Conservation (phyloP, 257 asterid genomes). For the Linaria vulgaris region DNA sequence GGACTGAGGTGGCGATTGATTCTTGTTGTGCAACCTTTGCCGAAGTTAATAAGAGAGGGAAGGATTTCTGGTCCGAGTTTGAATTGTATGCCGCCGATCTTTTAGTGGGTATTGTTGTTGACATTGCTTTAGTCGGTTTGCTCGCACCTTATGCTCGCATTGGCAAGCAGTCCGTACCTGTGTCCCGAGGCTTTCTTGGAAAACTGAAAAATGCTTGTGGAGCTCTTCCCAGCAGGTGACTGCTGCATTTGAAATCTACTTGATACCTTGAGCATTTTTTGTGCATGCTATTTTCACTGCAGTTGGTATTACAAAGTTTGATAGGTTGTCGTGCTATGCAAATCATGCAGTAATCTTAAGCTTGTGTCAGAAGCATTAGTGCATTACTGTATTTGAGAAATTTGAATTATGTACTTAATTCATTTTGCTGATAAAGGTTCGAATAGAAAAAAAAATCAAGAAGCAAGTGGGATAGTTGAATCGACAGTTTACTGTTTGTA, state of each 20-base stretch:
- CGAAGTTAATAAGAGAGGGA: conserved; percentile 92
- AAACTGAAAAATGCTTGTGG: conserved; percentile 51
- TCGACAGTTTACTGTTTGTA: conserved; percentile 5
- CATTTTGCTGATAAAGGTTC: too few species aligned
- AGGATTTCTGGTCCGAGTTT: conserved; percentile 94
- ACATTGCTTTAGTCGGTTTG: conserved; percentile 92
- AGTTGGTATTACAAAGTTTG: neutral
- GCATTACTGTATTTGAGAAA: neutral
- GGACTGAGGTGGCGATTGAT: conserved; percentile 93
- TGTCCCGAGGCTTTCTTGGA: conserved; percentile 57
- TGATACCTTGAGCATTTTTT: conserved; percentile 3
- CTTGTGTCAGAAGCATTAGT: too few species aligned
- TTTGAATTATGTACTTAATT: too few species aligned
- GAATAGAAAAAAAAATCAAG: too few species aligned
- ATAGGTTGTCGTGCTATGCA: neutral
- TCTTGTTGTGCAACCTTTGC: conserved; percentile 98
- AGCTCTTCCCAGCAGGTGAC: conserved; percentile 91
- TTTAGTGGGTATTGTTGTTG: conserved; percentile 89
- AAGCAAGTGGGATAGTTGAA: too few species aligned
- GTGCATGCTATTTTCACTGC: too few species aligned
- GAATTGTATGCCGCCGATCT: conserved; percentile 94
- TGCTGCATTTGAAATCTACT: conserved; percentile 16
- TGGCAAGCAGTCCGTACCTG: conserved; percentile 59
- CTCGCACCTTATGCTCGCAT: conserved; percentile 92
- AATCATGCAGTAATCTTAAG: too few species aligned